Conservation (phyloP, 176 grass and related monocot species). For the Ampelocalamus luodianensis region DNA sequence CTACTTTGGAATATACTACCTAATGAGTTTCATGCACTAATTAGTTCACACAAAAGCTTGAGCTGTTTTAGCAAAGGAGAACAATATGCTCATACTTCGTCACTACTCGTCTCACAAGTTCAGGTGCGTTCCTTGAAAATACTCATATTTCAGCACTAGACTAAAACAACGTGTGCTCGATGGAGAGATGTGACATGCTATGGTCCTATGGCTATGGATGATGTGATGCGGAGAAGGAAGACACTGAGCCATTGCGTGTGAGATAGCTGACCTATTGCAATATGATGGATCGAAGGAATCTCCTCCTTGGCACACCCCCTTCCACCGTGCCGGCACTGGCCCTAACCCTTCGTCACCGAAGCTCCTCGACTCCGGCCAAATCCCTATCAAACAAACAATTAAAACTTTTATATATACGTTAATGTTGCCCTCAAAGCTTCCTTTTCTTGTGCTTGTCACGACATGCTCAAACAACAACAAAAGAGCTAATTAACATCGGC, state of each 20-base stretch:
- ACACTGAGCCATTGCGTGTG: not conserved
- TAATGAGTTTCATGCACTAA: too few species aligned
- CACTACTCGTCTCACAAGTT: too few species aligned
- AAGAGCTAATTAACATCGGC: not conserved
- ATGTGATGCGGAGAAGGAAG: not conserved
- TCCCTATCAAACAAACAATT: slow-evolving; percentile 40
- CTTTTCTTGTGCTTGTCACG: not conserved
- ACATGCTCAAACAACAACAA: not conserved
- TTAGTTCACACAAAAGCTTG: too few species aligned
- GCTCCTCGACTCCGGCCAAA: slow-evolving; percentile 93
- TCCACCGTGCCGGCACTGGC: slow-evolving; percentile 72
- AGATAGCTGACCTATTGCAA: slow-evolving; percentile 68
- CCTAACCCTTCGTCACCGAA: slow-evolving; percentile 69
- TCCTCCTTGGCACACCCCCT: slow-evolving; percentile 74
- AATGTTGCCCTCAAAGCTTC: not conserved
- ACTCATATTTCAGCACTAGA: too few species aligned
- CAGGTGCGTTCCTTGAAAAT: too few species aligned
- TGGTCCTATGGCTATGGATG: not conserved
- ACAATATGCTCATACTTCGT: too few species aligned
- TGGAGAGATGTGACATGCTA: too few species aligned
- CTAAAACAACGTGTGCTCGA: too few species aligned
- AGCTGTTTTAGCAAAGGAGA: too few species aligned
- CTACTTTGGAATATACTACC: too few species aligned
- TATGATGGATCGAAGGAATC: slow-evolving; percentile 67
- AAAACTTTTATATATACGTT: not conserved